phyloP scores from a whole-genome alignment of 345 rosid genomes.

The Pseudoturritis turrita region DNA sequence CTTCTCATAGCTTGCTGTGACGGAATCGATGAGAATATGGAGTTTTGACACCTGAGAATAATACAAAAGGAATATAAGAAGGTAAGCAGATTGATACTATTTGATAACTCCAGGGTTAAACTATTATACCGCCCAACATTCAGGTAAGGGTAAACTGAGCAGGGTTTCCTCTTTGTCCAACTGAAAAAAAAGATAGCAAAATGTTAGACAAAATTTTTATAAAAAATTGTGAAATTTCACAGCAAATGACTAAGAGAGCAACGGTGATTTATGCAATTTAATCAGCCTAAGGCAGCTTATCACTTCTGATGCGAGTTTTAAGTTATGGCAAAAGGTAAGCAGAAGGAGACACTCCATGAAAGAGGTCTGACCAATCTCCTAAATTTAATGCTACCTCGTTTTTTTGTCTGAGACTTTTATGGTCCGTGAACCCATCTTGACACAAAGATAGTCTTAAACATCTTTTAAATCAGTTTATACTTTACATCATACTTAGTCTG shows the following conservation, averaged over 20 bases:
- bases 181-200: slow-evolving; percentile 37
- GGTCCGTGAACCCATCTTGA: background rate
- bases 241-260: background rate
- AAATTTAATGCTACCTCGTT: background rate
- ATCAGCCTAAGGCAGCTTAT: background rate
- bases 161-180: slow-evolving; percentile 62
- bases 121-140: slow-evolving; percentile 87
- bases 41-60: slow-evolving; percentile 78
- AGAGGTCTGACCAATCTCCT: background rate
- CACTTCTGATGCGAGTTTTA: background rate
- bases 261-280: background rate
- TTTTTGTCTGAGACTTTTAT: background rate
- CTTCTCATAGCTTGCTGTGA: slow-evolving; percentile 81
- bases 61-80: slow-evolving; percentile 2
- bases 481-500: background rate
- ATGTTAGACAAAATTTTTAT: background rate
- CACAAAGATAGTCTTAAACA: background rate
- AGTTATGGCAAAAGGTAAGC: background rate
- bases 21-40: slow-evolving; percentile 74
- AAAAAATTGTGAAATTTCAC: background rate
- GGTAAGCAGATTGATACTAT: background rate
- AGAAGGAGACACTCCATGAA: background rate
- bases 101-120: background rate
- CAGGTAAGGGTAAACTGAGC: slow-evolving; percentile 67
- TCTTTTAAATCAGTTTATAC: background rate